Conservation (phyloP, 2,329 filamentous ascomycete species). For the Clathrospora elynae region DNA sequence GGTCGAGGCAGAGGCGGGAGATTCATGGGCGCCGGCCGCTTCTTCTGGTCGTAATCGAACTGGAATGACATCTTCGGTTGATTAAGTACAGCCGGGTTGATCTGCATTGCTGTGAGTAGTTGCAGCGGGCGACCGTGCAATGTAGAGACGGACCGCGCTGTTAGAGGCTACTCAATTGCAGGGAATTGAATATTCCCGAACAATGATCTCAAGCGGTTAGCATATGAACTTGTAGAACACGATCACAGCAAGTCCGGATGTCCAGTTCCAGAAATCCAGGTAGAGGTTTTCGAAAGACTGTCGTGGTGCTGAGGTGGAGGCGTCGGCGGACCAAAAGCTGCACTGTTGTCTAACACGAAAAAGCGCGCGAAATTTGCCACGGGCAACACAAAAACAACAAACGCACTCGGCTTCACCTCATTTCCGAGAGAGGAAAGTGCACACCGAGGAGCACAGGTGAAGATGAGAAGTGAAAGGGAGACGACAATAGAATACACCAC, state of each 20-base stretch:
- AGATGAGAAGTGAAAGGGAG: slow-evolving; percentile 1
- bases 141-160: slow-evolving; percentile 1
- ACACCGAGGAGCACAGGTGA: not conserved
- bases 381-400: slow-evolving; percentile 28
- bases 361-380: slow-evolving; percentile 8
- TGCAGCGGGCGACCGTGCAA: not conserved
- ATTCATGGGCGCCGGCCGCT: slow-evolving; percentile 34
- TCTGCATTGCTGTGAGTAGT: slow-evolving; percentile 3
- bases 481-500: too few relatives aligned
- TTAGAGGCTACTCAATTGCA: too few relatives aligned
- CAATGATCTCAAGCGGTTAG: not conserved
- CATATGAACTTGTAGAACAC: not conserved
- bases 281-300: not conserved
- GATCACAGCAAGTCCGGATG: not conserved
- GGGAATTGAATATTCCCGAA: too few relatives aligned
- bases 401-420: slow-evolving; percentile 20
- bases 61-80: slow-evolving; percentile 22
- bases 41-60: slow-evolving; percentile 25
- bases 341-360: slow-evolving; percentile 6
- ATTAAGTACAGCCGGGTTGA: not conserved
- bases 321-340: slow-evolving; percentile 3
- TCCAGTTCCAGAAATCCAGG: not conserved
- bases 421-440: not conserved
- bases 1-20: slow-evolving; percentile 22
- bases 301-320: not conserved